Percentiles rank a stretch among this genome's conserved stretches.
Conservation (phyloP, 352 stramenopile species). For the Phytophthora podocarpi region DNA sequence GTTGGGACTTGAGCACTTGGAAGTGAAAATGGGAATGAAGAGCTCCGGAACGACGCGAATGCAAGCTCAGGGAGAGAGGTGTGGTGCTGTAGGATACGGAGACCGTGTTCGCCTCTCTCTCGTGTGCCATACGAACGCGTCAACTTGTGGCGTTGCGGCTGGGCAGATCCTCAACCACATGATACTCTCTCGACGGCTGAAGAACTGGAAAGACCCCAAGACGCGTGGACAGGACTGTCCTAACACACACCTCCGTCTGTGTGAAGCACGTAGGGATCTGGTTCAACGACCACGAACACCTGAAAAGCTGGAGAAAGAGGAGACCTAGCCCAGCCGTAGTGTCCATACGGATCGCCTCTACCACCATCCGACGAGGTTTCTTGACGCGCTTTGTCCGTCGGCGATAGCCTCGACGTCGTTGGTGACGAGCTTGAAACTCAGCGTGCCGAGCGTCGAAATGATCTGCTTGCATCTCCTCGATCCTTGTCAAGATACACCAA, state of each 20-base stretch:
- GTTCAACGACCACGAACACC: background rate
- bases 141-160: constrained; percentile 20
- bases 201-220: constrained; percentile 6
- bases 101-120: constrained; percentile 13
- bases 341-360: constrained; percentile 16
- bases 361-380: background rate
- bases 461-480: no score
- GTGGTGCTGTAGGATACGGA: background rate
- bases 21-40: constrained; percentile 25
- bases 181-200: constrained; percentile 1
- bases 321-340: constrained; percentile 4
- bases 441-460: constrained; percentile 22
- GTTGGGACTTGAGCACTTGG: constrained; percentile 29
- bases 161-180: constrained; percentile 18
- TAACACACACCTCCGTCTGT: no score
- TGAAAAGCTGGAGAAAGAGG: background rate
- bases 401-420: no score
- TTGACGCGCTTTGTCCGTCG: background rate
- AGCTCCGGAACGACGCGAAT: no score
- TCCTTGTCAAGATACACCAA: no score
- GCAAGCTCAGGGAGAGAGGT: constrained; percentile 3
- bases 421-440: no score
- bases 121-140: constrained; percentile 15
- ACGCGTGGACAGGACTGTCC: constrained; percentile 22
- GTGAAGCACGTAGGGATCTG: constrained; percentile 18